Percentiles rank a stretch among this genome's conserved stretches.
phyloP scores from a whole-genome alignment of 2,329 filamentous ascomycete species.

The Immersiporthe knoxdaviesiana region DNA sequence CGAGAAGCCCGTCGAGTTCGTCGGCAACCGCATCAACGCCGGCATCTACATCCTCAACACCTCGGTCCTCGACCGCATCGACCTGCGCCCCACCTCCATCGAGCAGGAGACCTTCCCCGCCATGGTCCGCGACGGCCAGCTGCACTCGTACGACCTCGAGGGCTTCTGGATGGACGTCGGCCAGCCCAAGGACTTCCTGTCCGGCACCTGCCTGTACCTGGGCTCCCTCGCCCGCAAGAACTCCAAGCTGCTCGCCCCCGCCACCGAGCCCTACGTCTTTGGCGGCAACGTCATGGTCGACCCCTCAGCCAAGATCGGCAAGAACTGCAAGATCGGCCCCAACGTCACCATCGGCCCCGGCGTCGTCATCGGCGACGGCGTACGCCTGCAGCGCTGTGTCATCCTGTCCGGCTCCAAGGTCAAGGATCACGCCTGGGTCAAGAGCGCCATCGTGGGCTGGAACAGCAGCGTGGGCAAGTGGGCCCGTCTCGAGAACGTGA shows the following conservation, averaged over 20 bases:
- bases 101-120: constrained; percentile 99
- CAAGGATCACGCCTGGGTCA: constrained; percentile 99
- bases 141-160: constrained; percentile 95
- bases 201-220: constrained; percentile 94
- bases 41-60: constrained; percentile 98
- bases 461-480: constrained; percentile 95
- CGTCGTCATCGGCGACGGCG: constrained; percentile 90
- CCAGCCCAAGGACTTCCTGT: constrained; percentile 97
- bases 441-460: constrained; percentile 98
- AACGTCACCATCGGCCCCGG: constrained; percentile 96
- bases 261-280: constrained; percentile 78
- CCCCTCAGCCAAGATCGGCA: constrained; percentile 91
- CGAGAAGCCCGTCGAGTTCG: constrained; percentile 98
- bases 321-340: constrained; percentile 96
- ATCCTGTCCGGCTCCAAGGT: constrained; percentile 87
- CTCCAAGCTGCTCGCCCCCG: constrained; percentile 78
- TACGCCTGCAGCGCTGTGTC: constrained; percentile 90
- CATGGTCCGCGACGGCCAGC: constrained; percentile 83
- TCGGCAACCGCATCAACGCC: constrained; percentile 97
- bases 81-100: constrained; percentile 94
- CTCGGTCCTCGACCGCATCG: constrained; percentile 85
- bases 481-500: constrained; percentile 96
- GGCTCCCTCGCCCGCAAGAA: constrained; percentile 88
- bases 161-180: constrained; percentile 99
- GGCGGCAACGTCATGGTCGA: constrained; percentile 96